phyloP scores from a whole-genome alignment of 2,329 filamentous ascomycete species.

The Sclerotiophoma versabilis region DNA sequence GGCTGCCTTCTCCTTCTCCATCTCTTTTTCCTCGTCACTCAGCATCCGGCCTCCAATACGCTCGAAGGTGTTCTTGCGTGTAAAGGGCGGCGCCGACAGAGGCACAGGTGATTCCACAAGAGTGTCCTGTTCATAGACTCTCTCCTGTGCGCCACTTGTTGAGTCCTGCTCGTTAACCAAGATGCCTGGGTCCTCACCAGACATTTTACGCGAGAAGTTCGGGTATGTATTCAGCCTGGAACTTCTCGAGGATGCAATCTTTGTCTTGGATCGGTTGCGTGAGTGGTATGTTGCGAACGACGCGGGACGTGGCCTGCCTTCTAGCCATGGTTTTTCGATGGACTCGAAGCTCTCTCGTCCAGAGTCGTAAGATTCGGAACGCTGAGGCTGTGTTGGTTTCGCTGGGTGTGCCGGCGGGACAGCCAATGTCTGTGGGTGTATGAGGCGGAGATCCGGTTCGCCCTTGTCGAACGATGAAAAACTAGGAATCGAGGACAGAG shows the following conservation, averaged over 20 bases:
- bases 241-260: slow-evolving; percentile 41
- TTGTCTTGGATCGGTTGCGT: slow-evolving; percentile 34
- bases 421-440: slow-evolving; percentile 26
- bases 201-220: slow-evolving; percentile 33
- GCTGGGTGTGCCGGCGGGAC: slow-evolving; percentile 18
- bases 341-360: slow-evolving; percentile 20
- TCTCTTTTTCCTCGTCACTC: slow-evolving; percentile 14
- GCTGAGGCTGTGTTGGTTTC: slow-evolving; percentile 22
- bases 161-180: slow-evolving; percentile 26
- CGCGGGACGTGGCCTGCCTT: slow-evolving; percentile 30
- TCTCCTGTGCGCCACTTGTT: slow-evolving; percentile 26
- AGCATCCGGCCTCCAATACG: slow-evolving; percentile 15
- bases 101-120: slow-evolving; percentile 33
- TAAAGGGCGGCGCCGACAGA: slow-evolving; percentile 14
- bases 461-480: slow-evolving; percentile 26
- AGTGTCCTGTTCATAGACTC: slow-evolving; percentile 1
- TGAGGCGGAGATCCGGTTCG: slow-evolving; percentile 23
- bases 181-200: slow-evolving; percentile 24
- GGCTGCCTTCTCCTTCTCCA: slow-evolving; percentile 24
- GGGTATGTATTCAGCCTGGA: slow-evolving; percentile 34
- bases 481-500: slow-evolving; percentile 13
- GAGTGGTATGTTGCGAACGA: slow-evolving; percentile 36
- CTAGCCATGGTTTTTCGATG: slow-evolving; percentile 25
- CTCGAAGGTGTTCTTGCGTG: slow-evolving; percentile 15
- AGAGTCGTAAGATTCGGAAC: slow-evolving; percentile 12